Conservation (phyloP, 2,329 filamentous ascomycete species). For the Tolypocladium tundrense region DNA sequence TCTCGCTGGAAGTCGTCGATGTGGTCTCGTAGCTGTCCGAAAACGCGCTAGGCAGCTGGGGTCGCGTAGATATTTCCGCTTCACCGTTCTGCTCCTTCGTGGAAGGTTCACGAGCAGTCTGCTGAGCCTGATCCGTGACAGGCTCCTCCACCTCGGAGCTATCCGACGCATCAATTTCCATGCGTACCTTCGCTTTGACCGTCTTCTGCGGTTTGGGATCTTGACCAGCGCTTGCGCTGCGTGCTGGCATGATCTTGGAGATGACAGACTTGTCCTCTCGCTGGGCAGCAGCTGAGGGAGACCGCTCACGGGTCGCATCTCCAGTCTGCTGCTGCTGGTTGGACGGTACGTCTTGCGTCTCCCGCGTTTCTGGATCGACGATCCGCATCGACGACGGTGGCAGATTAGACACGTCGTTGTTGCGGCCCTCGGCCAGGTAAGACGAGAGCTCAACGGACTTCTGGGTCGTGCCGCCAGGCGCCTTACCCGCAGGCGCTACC, state of each 20-base stretch:
- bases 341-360: conserved; percentile 26
- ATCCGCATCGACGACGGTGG: conserved; percentile 48
- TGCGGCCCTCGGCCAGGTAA: conserved; percentile 31
- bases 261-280: conserved; percentile 25
- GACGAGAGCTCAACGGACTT: conserved; percentile 30
- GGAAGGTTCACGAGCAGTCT: conserved; percentile 8
- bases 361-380: conserved; percentile 42
- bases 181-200: conserved; percentile 42
- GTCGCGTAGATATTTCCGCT: conserved; percentile 15
- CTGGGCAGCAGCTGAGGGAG: conserved; percentile 21
- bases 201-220: conserved; percentile 44
- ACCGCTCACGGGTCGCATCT: conserved; percentile 19
- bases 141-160: conserved; percentile 40
- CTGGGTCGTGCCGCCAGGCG: conserved; percentile 15
- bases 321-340: conserved; percentile 13
- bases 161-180: conserved; percentile 63
- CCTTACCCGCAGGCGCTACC: conserved; percentile 36
- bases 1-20: conserved; percentile 21
- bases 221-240: conserved; percentile 21
- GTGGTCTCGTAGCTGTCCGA: conserved; percentile 28
- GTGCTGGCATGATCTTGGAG: conserved; percentile 10
- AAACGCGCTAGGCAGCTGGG: conserved; percentile 28
- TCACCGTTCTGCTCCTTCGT: conserved; percentile 8
- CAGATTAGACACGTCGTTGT: conserved; percentile 45
- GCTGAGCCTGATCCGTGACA: conserved; percentile 15